Evolutionary conservation across 2,329 filamentous ascomycete genomes (phyloP).

Genomic region (Botrytis fabae): DNA sequence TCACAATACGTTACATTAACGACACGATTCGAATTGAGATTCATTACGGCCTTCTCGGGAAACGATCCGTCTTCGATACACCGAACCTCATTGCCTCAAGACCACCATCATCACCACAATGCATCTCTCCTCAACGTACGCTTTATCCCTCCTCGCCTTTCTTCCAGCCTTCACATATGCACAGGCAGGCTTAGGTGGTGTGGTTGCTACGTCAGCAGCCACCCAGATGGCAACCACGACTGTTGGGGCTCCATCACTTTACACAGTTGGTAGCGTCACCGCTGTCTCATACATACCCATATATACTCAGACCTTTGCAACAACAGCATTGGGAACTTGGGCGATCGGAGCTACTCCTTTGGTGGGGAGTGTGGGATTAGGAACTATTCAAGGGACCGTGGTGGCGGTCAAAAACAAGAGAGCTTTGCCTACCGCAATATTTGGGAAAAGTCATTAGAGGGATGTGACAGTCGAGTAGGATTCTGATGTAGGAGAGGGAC

Average conservation of each 20-base stretch:
- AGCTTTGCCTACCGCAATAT: not conserved
- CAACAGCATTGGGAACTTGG: slow-evolving; percentile 38
- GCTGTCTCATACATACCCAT: not conserved
- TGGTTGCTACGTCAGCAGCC: not conserved
- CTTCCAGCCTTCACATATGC: slow-evolving; percentile 10
- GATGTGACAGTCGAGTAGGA: no score
- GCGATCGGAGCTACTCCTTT: slow-evolving; percentile 33
- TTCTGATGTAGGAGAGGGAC: no score
- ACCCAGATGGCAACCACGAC: slow-evolving; percentile 15
- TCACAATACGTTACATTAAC: not conserved
- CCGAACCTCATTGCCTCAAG: not conserved
- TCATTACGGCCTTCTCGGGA: not conserved
- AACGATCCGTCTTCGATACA: not conserved
- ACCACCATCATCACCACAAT: not conserved
- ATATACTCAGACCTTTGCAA: slow-evolving; percentile 38
- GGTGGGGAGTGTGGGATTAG: slow-evolving; percentile 36
- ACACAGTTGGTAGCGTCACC: not conserved
- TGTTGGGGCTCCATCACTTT: slow-evolving; percentile 1
- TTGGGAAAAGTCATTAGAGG: slow-evolving; percentile 9
- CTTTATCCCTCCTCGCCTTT: not conserved
- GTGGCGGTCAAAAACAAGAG: slow-evolving; percentile 25
- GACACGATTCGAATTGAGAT: not conserved
- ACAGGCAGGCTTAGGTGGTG: slow-evolving; percentile 19
- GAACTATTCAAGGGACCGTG: slow-evolving; percentile 31
- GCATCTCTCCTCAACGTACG: not conserved